Evolutionary conservation across 805 yeast species (phyloP).

Genomic region (Candida andamanensis): DNA sequence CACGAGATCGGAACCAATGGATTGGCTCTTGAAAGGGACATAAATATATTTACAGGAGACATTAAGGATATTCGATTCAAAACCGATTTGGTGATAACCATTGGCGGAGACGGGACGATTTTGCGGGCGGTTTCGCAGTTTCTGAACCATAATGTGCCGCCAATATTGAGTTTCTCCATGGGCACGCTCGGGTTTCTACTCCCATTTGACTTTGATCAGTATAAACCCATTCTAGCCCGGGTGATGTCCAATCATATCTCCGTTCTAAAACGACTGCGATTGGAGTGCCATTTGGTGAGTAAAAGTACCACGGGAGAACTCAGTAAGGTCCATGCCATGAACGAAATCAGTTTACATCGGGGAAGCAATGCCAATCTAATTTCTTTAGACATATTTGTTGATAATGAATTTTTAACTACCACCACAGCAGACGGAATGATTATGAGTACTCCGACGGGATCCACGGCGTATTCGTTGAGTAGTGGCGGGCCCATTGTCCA

Average conservation of each 20-base stretch:
- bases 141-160: conserved; percentile 72
- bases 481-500: conserved; percentile 93
- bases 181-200: conserved; percentile 88
- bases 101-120: conserved; percentile 98
- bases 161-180: conserved; percentile 79
- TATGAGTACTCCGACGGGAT: conserved; percentile 88
- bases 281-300: conserved; percentile 61
- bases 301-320: not conserved
- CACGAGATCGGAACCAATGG: conserved; percentile 14
- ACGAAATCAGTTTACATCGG: conserved; percentile 83
- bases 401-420: conserved; percentile 78
- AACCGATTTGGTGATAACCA: conserved; percentile 75
- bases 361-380: conserved; percentile 86
- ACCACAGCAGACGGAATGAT: conserved; percentile 91
- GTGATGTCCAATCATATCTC: conserved; percentile 59
- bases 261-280: conserved; percentile 70
- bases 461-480: conserved; percentile 85
- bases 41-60: conserved; percentile 50
- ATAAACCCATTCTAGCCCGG: conserved; percentile 52
- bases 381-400: conserved; percentile 77
- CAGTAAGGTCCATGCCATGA: conserved; percentile 68
- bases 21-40: conserved; percentile 19
- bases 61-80: conserved; percentile 52
- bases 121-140: conserved; percentile 78
- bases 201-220: conserved; percentile 75